A percentile compares a stretch with the other conserved stretches of the same genome.
Evolutionary conservation across 1,139 yeast genomes (phyloP).

Genomic region (Taphrina flavorubra): DNA sequence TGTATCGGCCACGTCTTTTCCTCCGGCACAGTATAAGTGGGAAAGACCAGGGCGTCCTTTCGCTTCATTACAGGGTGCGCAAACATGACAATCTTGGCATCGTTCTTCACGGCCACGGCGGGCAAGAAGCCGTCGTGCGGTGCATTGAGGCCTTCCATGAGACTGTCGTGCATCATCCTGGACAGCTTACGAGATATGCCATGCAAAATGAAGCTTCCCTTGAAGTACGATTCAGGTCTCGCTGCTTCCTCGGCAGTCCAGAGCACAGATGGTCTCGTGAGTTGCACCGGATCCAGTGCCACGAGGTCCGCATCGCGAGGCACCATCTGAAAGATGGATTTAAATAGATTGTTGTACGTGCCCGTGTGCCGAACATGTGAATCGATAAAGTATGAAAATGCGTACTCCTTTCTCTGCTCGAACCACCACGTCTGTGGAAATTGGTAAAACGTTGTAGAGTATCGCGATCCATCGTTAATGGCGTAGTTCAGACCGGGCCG

Average conservation of each 20-base stretch:
- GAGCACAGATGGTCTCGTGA: constrained; percentile 17
- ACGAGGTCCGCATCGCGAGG: constrained; percentile 11
- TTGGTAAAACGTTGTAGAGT: constrained; percentile 23
- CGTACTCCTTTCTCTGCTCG: constrained; percentile 3
- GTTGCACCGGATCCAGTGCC: constrained; percentile 24
- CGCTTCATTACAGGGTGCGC: constrained; percentile 29
- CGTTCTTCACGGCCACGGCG: constrained; percentile 28
- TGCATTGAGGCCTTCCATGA: constrained; percentile 32
- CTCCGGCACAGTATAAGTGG: not conserved
- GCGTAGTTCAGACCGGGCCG: constrained; percentile 14
- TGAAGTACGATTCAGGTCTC: constrained; percentile 28
- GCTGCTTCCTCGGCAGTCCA: constrained; percentile 13
- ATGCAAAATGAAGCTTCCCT: constrained; percentile 12
- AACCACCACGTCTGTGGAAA: constrained; percentile 18
- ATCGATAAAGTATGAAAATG: constrained; percentile 23
- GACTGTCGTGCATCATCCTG: constrained; percentile 9
- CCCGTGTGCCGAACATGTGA: constrained; percentile 24
- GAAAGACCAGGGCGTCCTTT: constrained; percentile 11
- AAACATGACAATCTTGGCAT: constrained; percentile 10
- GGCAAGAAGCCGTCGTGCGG: constrained; percentile 32
- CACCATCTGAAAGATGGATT: not conserved
- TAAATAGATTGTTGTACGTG: constrained; percentile 11
- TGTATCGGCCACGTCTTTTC: not conserved
- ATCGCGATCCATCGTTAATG: constrained; percentile 5
- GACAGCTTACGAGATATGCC: constrained; percentile 23